Evolutionary conservation across 345 rosid genomes (phyloP).

Genomic region (Heritiera fomes): DNA sequence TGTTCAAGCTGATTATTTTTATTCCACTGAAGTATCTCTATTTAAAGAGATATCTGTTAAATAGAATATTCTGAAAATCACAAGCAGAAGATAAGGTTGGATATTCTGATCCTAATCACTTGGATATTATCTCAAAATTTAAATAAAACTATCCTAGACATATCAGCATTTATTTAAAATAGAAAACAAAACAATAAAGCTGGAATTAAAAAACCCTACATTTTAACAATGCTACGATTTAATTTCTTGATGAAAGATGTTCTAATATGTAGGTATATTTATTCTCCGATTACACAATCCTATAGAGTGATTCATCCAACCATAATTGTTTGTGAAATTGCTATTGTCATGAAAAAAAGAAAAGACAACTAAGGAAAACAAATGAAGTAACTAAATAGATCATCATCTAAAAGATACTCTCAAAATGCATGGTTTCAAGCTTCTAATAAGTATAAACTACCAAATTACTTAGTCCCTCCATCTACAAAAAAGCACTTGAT

Average conservation of each 20-base stretch:
- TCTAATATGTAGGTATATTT: background rate
- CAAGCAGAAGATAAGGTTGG: no score
- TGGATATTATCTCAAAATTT: no score
- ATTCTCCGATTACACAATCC: background rate
- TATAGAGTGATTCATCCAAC: background rate
- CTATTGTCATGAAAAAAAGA: background rate
- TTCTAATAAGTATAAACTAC: background rate
- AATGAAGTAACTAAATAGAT: background rate
- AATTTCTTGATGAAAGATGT: background rate
- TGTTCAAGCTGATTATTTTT: no score
- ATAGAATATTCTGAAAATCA: no score
- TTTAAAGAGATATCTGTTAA: no score
- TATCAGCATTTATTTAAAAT: no score
- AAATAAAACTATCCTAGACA: no score
- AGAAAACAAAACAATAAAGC: no score
- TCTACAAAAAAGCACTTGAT: background rate
- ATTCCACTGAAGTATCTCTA: no score
- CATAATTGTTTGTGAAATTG: background rate
- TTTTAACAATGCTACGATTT: background rate
- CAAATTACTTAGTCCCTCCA: background rate
- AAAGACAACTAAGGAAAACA: background rate
- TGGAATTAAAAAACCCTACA: no score
- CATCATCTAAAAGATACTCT: background rate
- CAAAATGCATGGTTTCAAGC: slow-evolving; percentile 4
- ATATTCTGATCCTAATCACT: no score